A percentile compares a stretch with the other conserved stretches of the same genome.
Evolutionary conservation across 108 stramenopile genomes (phyloP).

Genomic region (Pseudonitzschia multiseries): DNA sequence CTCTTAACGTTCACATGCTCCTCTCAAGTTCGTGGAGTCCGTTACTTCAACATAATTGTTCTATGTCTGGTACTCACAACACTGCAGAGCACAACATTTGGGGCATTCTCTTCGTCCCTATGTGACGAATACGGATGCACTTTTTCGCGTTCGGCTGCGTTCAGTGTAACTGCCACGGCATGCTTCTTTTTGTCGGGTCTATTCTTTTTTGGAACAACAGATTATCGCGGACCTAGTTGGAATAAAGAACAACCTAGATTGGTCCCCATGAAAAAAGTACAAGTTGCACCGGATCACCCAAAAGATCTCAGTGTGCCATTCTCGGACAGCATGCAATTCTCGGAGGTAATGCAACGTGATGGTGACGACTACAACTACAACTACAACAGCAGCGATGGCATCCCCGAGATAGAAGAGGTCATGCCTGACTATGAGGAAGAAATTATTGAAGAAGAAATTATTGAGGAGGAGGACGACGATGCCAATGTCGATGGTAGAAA

Average conservation of each 20-base stretch:
- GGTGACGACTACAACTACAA: not conserved
- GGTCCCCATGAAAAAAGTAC: not conserved
- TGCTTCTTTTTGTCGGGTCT: slow-evolving; percentile 25
- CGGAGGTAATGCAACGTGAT: not conserved
- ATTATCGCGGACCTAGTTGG: slow-evolving; percentile 22
- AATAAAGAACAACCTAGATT: not conserved
- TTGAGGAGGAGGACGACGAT: slow-evolving; percentile 9
- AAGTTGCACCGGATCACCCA: not conserved
- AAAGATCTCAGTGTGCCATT: not conserved
- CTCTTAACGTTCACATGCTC: slow-evolving; percentile 23
- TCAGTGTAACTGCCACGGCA: slow-evolving; percentile 7
- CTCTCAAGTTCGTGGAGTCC: slow-evolving; percentile 20
- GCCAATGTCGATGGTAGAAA: not conserved
- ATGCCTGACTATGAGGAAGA: slow-evolving; percentile 13
- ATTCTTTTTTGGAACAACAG: slow-evolving; percentile 12
- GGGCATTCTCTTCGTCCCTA: slow-evolving; percentile 17
- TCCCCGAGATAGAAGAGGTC: not conserved
- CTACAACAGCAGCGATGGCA: not conserved
- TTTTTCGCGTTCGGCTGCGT: slow-evolving; percentile 27
- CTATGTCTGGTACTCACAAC: slow-evolving; percentile 25
- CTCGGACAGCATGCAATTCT: not conserved
- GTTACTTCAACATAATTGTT: slow-evolving; percentile 11
- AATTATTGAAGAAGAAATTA: slow-evolving; percentile 11
- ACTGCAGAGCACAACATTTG: slow-evolving; percentile 37
- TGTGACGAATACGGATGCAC: slow-evolving; percentile 34